phyloP scores from a whole-genome alignment of 1,284 basidiomycete species.

The Thecaphora frezii region DNA sequence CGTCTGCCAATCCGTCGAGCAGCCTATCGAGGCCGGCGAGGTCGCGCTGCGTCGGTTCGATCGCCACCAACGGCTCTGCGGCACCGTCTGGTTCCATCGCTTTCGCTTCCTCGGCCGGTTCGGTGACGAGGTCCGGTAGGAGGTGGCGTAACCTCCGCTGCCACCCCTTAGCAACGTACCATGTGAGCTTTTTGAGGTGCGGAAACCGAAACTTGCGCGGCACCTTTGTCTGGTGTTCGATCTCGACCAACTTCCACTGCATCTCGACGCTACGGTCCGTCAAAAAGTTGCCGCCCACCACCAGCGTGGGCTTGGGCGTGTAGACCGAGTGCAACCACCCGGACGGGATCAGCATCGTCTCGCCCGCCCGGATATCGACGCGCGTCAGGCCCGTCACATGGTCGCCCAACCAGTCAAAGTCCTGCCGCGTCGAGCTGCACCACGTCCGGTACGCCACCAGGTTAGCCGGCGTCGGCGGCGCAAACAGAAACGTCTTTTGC shows the following conservation, averaged over 20 bases:
- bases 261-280: constrained; percentile 36
- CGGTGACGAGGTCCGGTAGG: too few relatives aligned
- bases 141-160: constrained; percentile 12
- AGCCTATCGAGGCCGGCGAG: constrained; percentile 1
- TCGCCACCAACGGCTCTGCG: not conserved
- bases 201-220: constrained; percentile 94
- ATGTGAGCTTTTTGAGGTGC: constrained; percentile 58
- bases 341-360: constrained; percentile 71
- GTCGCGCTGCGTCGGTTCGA: not conserved
- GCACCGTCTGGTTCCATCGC: not conserved
- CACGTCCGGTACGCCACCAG: constrained; percentile 83
- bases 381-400: constrained; percentile 83
- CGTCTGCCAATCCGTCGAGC: not conserved
- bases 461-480: constrained; percentile 79
- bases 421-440: constrained; percentile 73
- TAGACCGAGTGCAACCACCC: constrained; percentile 98
- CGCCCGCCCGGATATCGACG: constrained; percentile 77
- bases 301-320: constrained; percentile 86
- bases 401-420: constrained; percentile 85
- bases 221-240: constrained; percentile 88
- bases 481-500: constrained; percentile 85
- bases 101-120: too few relatives aligned
- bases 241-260: constrained; percentile 79
- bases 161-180: constrained; percentile 57
- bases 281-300: constrained; percentile 87